Evolutionary conservation across 805 yeast genomes (phyloP).

Genomic region (Yamadazyma tumulicola): DNA sequence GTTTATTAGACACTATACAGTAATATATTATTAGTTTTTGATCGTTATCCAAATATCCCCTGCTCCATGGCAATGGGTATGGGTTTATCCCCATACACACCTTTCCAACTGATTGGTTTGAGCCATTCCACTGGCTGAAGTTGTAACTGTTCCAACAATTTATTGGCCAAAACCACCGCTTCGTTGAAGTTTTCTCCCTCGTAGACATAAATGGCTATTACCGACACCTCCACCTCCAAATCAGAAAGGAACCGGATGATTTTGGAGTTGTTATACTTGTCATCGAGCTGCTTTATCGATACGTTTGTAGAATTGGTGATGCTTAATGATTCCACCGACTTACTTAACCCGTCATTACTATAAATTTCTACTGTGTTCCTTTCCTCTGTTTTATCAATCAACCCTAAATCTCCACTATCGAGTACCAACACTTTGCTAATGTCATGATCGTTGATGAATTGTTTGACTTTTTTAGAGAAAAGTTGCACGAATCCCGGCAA

Average conservation of each 20-base stretch:
- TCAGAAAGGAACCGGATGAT: conserved; percentile 9
- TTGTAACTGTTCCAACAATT: conserved; percentile 18
- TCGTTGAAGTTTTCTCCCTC: conserved; percentile 88
- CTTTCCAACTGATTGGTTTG: conserved; percentile 77
- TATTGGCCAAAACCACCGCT: conserved; percentile 51
- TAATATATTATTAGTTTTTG: neutral
- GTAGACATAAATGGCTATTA: conserved; percentile 62
- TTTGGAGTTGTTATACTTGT: conserved; percentile 9
- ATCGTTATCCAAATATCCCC: conserved; percentile 56
- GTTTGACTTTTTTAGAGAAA: conserved; percentile 50
- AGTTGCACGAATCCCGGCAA: conserved; percentile 56
- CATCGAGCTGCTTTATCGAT: neutral
- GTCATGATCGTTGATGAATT: conserved; percentile 40
- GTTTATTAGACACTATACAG: neutral
- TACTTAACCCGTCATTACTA: conserved; percentile 29
- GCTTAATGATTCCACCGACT: conserved; percentile 22
- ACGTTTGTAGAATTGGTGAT: conserved; percentile 1
- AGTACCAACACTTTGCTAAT: conserved; percentile 51
- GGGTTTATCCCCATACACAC: conserved; percentile 75
- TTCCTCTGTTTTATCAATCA: conserved; percentile 21
- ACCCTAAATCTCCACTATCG: conserved; percentile 72
- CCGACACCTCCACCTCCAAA: conserved; percentile 11
- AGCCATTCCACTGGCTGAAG: conserved; percentile 27
- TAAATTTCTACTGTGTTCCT: conserved; percentile 23
- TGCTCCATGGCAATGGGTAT: conserved; percentile 68